Evolutionary conservation across 2,329 filamentous ascomycete species (phyloP), one percentile per base, ranked within the genome.

Genomic region (Penicillium psychrosexuale): DNA sequence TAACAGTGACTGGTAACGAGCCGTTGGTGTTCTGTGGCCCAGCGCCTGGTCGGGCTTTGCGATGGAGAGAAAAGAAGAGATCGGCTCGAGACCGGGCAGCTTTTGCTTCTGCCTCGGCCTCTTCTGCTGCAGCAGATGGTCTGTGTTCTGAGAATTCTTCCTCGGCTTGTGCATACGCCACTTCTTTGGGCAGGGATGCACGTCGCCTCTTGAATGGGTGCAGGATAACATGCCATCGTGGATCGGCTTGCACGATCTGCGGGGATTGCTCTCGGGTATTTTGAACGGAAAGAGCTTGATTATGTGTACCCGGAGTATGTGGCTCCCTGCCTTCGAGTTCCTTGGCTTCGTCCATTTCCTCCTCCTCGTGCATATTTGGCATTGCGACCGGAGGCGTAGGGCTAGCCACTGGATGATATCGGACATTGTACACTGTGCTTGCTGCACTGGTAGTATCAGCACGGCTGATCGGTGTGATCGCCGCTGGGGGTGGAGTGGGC

Each of bases 341-440:
- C 51, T 73, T 73, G 8, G 55, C 55, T 51, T 61, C 60, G 12
- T 66, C 61, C 5, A 59, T 30, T 33, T 71, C 70, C 5, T 65
- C 66, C 37, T 70, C 69, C 52, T 67, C 67, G 27, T 68, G 64
- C 67, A 68, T 67, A 30, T 70, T 65, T 17, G 67, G 67, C 58
- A 73, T 70, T 15, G 61, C 61, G n/a, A 71, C 69, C 3, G 74
- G 72, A 47, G 70, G 78, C 37, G 77, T 80, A 53, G 75, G 75
- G 47, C 78, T 79, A 15, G 74, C 72, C 8, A 81, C 75, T 13
- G 82, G 78, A 62, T 86, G 82, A 63, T 86, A 85, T 30, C 81
- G 80, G 30, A 87, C 80, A 48, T 83, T 80, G 64, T 87, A 87
- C 5, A 86, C 80, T 1, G 84, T 87, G 58, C 84, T 86, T 27